Evolutionary conservation across 306 rosid species (phyloP), one percentile per base, ranked within the genome.

Genomic region (Cicer judaicum): DNA sequence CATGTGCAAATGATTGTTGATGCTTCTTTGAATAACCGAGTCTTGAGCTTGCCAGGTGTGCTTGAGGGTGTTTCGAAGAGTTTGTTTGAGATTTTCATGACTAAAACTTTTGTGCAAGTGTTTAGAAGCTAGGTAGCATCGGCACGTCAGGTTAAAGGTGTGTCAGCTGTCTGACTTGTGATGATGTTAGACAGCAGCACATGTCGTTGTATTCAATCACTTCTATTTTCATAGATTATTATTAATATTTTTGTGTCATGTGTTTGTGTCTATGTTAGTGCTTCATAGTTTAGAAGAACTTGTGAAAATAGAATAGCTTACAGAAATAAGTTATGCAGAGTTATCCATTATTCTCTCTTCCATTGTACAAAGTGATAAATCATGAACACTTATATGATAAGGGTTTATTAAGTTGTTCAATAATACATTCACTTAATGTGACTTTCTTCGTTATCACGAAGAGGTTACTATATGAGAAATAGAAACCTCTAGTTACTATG

Each of bases 1-100:
- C 11, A 15, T 66, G 46, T n/a, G 29, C 13, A 59, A 80, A 68
- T 44, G 3, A 4, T 12, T 52, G 47, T 24, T 2, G 10, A 75
- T 80, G 73, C 16, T 75, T 74, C 7, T 39, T 21, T 13, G 38
- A 59, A 8, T 48, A 40, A 21, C 14, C 14, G 50, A 14, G 5
- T 56, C 59, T 12, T 39, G 55, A 60, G 50, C 8, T 16, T 55
- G 64, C 54, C 14, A 39, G 36, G 65, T 50, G 64, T 46, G 42
- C 5, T n/a, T 0, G 8, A 29, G 3, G 43, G 65, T 60, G 43
- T 60, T 60, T 60, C 36, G 44, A 60, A 60, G 19, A 36, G 43
- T 34, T 60, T 60, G 7, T 60, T 60, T 6, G 18, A 12, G 66
- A n/a, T 7, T 60, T 60, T 60, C 11, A 60, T 34, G 41, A 34